Evolutionary conservation across 176 grass and related monocot species (phyloP), one percentile per base, ranked within the genome.

Genomic region (Ampelocalamus luodianensis): DNA sequence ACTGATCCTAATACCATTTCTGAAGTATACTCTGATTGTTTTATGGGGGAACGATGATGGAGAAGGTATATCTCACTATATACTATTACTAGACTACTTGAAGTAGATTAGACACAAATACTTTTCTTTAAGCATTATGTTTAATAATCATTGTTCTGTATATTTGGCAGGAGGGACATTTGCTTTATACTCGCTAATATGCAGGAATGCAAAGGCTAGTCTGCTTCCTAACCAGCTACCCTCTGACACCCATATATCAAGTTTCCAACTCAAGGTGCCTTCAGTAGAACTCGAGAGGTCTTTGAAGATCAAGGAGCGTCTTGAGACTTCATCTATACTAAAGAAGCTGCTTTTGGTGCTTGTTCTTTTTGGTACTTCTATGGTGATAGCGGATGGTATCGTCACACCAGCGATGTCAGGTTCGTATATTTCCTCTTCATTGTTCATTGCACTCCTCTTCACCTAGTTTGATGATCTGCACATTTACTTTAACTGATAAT

Each of bases 151-250:
- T 63, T 66, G 43, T 86, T 61, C 58, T 87, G 18, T 82, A 80
- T 76, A 85, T 90, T 89, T 87, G 89, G 82, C 83, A 99, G 96
- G 96, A 68, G 96, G 96, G n/a, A 99, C 80, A 69, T 99, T 99
- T 91, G 96, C 96, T 80, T 87, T 99, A 56, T 99, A 99, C 85
- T 99, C 93, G 12, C 86, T 96, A 87, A 99, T 99, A 85, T 99
- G 96, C 80, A 92, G 96, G 84, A 94, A 96, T 85, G 91, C 93
- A 78, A 94, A 94, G 86, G 96, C 91, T 54, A 96, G 88, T 77
- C 81, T 99, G 51, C 90, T 99, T 74, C 96, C 93, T 70, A 92
- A 99, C 76, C 96, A 99, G 72, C 55, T 99, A 65, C 89, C 91
- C 76, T 99, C 96, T 78, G 96, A 99, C 90, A 65, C 91, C 75